Base-by-base conservation (phyloP, 1,284 basidiomycete genomes). In the Sanghuangporus weigelae region DNA sequence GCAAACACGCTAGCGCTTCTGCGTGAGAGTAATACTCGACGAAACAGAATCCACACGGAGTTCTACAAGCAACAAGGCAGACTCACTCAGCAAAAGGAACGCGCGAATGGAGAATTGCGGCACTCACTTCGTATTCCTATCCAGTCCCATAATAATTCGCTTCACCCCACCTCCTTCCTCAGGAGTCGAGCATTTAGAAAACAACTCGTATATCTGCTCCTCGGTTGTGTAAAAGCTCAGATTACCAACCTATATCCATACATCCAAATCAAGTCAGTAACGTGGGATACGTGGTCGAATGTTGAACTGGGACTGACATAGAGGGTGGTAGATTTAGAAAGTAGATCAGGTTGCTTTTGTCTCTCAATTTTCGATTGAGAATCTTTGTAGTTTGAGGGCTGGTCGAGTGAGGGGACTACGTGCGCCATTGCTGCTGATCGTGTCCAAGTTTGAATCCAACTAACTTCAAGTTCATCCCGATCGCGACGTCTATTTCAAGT, bases 161-260 rank as follows among this genome's bases (percentile, higher is more conserved):
- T 98, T 98, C 69, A 99, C 95, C 38, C 95, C 95, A 42, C 95
- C 95, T 49, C 95, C 95, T 67, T 95, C 90, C 69, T 94, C 92
- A 1, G 93, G 86, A 68, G 84, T 90, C 48, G 95, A 87, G 69
- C 95, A 97, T 79, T 94, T 93, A 63, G 90, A 87, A 77, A 99
- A 99, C 58, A 99, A 78, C 76, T 99, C 96, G 78, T 98, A 98
- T 77, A 99, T 98, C 78, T 99, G 97, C 73, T 98, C 96, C 78
- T 99, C 97, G 57, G 96, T 98, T 10, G 96, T 98, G 79, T 93
- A 97, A 77, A 96, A 98, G 78, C 93, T 95, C 74, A 98, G 80
- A 76, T 98, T 98, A 72, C 96, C 97, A 71, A 99, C 89, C 86
- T 98, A 69, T 62, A 46, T 58, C 4, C 2, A 19, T 42, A 51